These are phyloP conservation scores for Daldinia decipiens DNA, from an alignment of 495 filamentous ascomycete species.

Conservation along the genomic window DNA sequence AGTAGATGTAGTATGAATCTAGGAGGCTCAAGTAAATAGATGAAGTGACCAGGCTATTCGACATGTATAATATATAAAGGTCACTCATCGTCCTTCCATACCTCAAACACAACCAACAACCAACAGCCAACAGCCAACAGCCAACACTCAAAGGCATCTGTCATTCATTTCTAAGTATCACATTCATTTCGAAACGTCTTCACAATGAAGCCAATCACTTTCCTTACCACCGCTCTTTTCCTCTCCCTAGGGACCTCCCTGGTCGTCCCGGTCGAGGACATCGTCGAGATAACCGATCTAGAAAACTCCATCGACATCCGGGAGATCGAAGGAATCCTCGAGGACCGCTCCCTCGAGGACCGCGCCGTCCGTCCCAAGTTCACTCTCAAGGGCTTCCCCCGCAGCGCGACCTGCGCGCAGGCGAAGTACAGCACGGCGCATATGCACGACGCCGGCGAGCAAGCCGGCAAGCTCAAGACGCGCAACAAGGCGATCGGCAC, in stretches of 20 bases:
- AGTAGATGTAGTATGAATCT: background rate
- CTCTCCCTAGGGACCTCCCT: slow-evolving; percentile 14
- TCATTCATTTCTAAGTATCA: background rate
- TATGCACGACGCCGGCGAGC: slow-evolving; percentile 38
- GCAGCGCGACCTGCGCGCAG: slow-evolving; percentile 34
- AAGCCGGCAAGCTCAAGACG: slow-evolving; percentile 39
- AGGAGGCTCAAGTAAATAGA: background rate
- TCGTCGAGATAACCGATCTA: slow-evolving; percentile 3
- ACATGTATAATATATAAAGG: slow-evolving; percentile 3
- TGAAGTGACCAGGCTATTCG: background rate
- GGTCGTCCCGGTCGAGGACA: slow-evolving; percentile 7
- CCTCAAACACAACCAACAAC: background rate
- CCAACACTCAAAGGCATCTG: background rate
- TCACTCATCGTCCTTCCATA: background rate
- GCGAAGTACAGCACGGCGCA: slow-evolving; percentile 29
- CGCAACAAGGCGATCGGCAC: slow-evolving; percentile 33
- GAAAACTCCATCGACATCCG: slow-evolving; percentile 25
- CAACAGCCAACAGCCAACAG: slow-evolving; percentile 5
- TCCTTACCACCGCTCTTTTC: slow-evolving; percentile 20
- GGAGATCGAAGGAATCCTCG: slow-evolving; percentile 6
- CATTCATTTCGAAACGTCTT: background rate
- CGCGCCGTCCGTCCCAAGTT: slow-evolving; percentile 28
- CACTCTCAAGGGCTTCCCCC: slow-evolving; percentile 29
- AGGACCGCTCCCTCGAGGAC: slow-evolving; percentile 14
- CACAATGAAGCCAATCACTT: slow-evolving; percentile 18